Base-by-base conservation (phyloP, 495 filamentous ascomycete genomes). In the Friedmanniomyces simplex region DNA sequence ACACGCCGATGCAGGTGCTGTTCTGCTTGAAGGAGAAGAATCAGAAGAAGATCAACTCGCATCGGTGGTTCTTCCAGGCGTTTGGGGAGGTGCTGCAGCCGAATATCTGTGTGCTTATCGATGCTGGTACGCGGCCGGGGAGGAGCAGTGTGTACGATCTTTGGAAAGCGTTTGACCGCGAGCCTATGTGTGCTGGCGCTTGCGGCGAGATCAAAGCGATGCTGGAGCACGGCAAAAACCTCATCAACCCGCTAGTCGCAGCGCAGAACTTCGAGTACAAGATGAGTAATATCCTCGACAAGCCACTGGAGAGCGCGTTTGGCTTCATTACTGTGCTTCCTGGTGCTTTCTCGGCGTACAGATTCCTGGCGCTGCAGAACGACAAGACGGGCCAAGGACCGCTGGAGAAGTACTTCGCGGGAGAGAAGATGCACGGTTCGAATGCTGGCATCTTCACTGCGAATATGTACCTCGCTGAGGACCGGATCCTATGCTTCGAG, bases 221-320 rank as follows among this genome's bases (percentile, higher is more conserved):
- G 91, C 76, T 96, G 74, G 88, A 83, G 16, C 74, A 78, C n/a
- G 85, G 84, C 59, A 95, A 86, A 73, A 88, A 94, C 64, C 76
- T 98, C 51, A 62, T 96, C 60, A 99, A 97, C 61, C 94, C 94
- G 0, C 78, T 99, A 18, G 88, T 99, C 12, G 94, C 94, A 2
- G 89, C 89, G 4, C 94, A 99, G 71, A 99, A 99, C 66, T 99
- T 99, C 66, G 94, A 99, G 76, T 99, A 99, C 76, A 99, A 99
- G 77, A 94, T 99, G 81, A 95, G 88, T 71, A 99, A 99, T 69
- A 99, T 99, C 66, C 81, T 99, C 21, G 94, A 99, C 68, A 99
- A 99, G 69, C 94, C 94, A 1, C 74, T 99, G 24, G 94, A 99
- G 68, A 96, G 91, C 32, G 88, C 93, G 0, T 99, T 99, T 65